phyloP scores from a whole-genome alignment of 176 grass and related monocot species.

The Phoenix dactylifera region DNA sequence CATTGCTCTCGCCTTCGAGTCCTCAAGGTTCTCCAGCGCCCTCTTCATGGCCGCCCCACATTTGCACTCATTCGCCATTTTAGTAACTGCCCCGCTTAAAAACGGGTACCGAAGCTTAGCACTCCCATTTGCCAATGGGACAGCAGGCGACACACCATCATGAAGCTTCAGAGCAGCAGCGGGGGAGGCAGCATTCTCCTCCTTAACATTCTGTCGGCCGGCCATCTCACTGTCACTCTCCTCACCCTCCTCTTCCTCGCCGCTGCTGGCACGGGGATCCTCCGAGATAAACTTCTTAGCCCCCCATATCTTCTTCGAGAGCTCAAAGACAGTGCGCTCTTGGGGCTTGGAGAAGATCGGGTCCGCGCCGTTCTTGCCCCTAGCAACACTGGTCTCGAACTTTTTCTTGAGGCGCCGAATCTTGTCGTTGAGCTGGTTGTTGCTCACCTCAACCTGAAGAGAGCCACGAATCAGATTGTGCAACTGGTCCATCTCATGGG shows the following conservation, averaged over 20 bases:
- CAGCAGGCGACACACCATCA: background rate
- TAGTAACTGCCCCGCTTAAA: conserved; percentile 46
- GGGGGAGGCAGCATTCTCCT: too few relatives aligned
- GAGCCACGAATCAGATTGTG: conserved; percentile 26
- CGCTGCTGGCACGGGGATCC: conserved; percentile 22
- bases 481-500: conserved; percentile 31
- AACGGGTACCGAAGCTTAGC: conserved; percentile 37
- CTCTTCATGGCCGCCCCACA: conserved; percentile 41
- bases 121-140: conserved; percentile 4
- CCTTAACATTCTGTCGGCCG: conserved; percentile 23
- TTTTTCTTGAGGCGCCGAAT: conserved; percentile 60
- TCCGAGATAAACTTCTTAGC: conserved; percentile 9
- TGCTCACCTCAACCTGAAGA: conserved; percentile 36
- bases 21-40: conserved; percentile 46
- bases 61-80: conserved; percentile 38
- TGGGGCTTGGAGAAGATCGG: conserved; percentile 29
- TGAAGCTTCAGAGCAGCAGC: background rate
- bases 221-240: conserved; percentile 29
- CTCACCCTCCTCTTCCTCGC: conserved; percentile 21
- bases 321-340: conserved; percentile 32
- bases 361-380: conserved; percentile 26
- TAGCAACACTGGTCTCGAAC: conserved; percentile 15
- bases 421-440: conserved; percentile 47
- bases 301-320: conserved; percentile 57
- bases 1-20: conserved; percentile 26